Base-by-base conservation (phyloP, 2,329 filamentous ascomycete species). In the Orbilia oligospora region DNA sequence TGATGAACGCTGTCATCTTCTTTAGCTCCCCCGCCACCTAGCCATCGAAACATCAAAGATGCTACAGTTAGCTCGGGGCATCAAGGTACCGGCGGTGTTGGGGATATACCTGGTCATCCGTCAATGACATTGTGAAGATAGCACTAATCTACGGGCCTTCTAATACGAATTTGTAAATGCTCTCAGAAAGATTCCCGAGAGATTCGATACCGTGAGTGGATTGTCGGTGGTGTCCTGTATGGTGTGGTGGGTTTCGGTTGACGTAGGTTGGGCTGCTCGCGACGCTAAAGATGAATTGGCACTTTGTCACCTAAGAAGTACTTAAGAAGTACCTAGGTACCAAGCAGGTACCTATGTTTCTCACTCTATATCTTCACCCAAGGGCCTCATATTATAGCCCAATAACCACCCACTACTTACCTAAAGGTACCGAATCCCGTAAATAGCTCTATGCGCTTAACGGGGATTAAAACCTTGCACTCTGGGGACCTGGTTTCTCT, bases 1-100 rank as follows among this genome's bases (percentile, higher is more conserved):
- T 93, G 90, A 99, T 99, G 90, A 99, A 99, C 84, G 94, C 95
- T 78, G 96, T 98, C 96, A 99, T 99, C 90, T 99, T 99, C 89
- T 93, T 94, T 87, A 99, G 93, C 90, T 99, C 96, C 87, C 93
- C 91, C 87, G 93, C 91, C 89, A 99, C 96, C 94, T 98, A 85
- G 30, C 9, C 61, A 36, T 65, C 24, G 27, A 18, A 44, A 44
- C 46, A 55, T 41, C 70, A 81, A 77, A 55, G 82, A 83, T 16
- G 14, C 16, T 14, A 41, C 38, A 12, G 80, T 86, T 82, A 82
- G 83, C 66, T 4, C 30, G 46, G 12, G 18, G 20, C 22, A 1
- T 6, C 65, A n/a, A 3, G 30, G n/a, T n/a, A n/a, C 36, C 41
- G 22, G 12, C 8, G 1, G n/a, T 56, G 0, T n/a, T 3, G 14